phyloP scores from a whole-genome alignment of 768 basidiomycete species.

The Macrolepiota dolichaula region DNA sequence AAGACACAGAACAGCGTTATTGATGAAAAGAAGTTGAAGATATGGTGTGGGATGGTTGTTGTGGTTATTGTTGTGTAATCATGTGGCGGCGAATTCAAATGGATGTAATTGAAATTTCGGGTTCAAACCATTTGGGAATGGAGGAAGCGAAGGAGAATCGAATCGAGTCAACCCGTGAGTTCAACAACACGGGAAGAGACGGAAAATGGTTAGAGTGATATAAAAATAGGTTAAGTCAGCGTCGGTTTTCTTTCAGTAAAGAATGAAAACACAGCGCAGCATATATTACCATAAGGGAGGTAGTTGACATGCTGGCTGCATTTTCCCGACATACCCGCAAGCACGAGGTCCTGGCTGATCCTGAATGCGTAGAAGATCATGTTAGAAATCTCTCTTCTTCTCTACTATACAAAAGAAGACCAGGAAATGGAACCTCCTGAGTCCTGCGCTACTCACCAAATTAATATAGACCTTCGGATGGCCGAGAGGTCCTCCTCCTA shows the following conservation, averaged over 20 bases:
- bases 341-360: conserved; percentile 85
- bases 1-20: neutral
- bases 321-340: conserved; percentile 71
- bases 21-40: neutral
- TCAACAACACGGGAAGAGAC: neutral
- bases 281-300: neutral
- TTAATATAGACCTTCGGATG: conserved; percentile 98
- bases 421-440: neutral
- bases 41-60: neutral
- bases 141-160: neutral
- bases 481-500: conserved; percentile 92
- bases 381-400: conserved; percentile 12
- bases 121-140: neutral
- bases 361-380: conserved; percentile 31
- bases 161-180: neutral
- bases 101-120: neutral
- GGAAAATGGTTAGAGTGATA: neutral
- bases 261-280: neutral
- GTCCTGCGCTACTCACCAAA: conserved; percentile 52
- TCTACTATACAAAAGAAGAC: neutral
- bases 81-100: neutral
- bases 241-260: neutral
- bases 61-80: neutral
- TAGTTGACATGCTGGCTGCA: neutral
- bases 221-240: conserved; percentile 3